These are phyloP conservation scores for Hypoxylon sp. DNA, from an alignment of 2,329 filamentous ascomycete genomes.

Conservation along the genomic window DNA sequence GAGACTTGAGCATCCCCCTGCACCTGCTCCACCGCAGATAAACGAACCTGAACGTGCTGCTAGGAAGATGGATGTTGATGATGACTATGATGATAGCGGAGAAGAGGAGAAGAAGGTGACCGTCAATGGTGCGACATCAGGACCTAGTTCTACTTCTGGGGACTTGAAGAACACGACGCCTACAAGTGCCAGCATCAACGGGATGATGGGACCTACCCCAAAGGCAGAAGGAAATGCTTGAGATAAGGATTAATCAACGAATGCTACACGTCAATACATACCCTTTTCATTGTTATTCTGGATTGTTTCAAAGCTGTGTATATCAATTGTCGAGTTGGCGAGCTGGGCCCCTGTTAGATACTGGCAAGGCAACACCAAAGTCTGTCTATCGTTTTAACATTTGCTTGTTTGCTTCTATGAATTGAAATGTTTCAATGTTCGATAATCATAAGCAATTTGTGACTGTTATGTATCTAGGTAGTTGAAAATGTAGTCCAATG, in stretches of 20 bases:
- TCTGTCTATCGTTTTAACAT: slow-evolving; percentile 42
- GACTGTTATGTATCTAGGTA: neutral
- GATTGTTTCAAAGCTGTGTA: slow-evolving; percentile 41
- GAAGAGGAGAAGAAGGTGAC: slow-evolving; percentile 82
- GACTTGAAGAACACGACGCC: slow-evolving; percentile 69
- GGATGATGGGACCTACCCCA: slow-evolving; percentile 60
- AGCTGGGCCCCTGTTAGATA: slow-evolving; percentile 37
- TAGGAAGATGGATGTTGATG: slow-evolving; percentile 96
- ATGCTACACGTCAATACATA: slow-evolving; percentile 47
- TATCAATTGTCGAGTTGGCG: slow-evolving; percentile 39
- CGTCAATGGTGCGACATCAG: slow-evolving; percentile 60
- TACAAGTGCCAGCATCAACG: slow-evolving; percentile 64
- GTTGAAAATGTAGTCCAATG: neutral
- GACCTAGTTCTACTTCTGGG: slow-evolving; percentile 60
- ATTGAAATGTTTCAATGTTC: slow-evolving; percentile 20
- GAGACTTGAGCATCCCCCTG: slow-evolving; percentile 62
- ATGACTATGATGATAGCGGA: slow-evolving; percentile 95
- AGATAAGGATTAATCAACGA: slow-evolving; percentile 28
- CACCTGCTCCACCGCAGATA: slow-evolving; percentile 63
- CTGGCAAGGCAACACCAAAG: slow-evolving; percentile 39
- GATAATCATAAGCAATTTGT: neutral
- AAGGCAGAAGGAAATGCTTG: slow-evolving; percentile 62
- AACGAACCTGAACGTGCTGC: slow-evolving; percentile 87
- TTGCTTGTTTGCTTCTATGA: slow-evolving; percentile 39
- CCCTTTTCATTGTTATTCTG: slow-evolving; percentile 45